Percentiles rank a stretch among this genome's conserved stretches.
Evolutionary conservation across 371 early-diverging fungal species (phyloP).

Genomic region (Conidiobolus incongruus): DNA sequence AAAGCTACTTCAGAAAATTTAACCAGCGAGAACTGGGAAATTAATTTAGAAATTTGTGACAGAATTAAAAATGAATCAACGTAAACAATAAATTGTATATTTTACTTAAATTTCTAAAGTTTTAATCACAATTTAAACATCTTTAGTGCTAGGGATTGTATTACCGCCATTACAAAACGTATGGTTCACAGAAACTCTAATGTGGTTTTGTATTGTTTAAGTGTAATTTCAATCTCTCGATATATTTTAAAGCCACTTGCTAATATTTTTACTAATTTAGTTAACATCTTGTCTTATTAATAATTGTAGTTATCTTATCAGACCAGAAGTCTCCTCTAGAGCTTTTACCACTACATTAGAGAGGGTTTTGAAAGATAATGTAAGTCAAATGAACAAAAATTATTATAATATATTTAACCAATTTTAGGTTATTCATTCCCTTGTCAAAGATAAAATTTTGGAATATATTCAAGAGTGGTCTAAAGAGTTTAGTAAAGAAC

Average conservation of each 20-base stretch:
- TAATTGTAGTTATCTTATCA: slow-evolving; percentile 60
- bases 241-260: background rate
- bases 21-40: slow-evolving; percentile 83
- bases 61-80: slow-evolving; percentile 16
- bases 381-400: slow-evolving; percentile 6
- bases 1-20: slow-evolving; percentile 78
- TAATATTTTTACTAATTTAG: background rate
- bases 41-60: slow-evolving; percentile 74
- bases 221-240: slow-evolving; percentile 4
- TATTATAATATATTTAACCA: background rate
- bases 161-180: slow-evolving; percentile 7
- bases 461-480: slow-evolving; percentile 82
- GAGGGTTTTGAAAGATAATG: slow-evolving; percentile 45
- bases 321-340: slow-evolving; percentile 67
- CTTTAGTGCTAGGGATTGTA: slow-evolving; percentile 8
- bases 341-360: slow-evolving; percentile 59
- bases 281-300: slow-evolving; percentile 39
- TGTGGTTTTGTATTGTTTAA: slow-evolving; percentile 7
- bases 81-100: too few species aligned
- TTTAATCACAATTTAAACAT: background rate
- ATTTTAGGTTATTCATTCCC: slow-evolving; percentile 39
- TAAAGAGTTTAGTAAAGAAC: slow-evolving; percentile 55
- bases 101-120: too few species aligned
- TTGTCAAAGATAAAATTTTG: slow-evolving; percentile 50
- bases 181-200: slow-evolving; percentile 7